Evolutionary conservation across 768 basidiomycete species (phyloP).

Genomic region (Tremella yokohamensis): DNA sequence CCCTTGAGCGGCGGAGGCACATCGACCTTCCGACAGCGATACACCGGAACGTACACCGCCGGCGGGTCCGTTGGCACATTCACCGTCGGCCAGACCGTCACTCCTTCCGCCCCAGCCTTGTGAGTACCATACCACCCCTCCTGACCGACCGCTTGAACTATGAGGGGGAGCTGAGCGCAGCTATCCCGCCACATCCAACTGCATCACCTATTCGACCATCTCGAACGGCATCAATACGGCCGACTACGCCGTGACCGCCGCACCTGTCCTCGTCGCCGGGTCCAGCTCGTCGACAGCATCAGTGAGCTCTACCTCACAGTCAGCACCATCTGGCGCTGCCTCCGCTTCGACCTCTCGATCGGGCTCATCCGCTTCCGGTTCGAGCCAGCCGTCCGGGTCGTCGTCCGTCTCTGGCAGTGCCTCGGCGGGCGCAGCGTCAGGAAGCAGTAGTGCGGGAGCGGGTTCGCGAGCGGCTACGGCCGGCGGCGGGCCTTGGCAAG

Average conservation of each 20-base stretch:
- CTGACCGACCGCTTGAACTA: too few relatives aligned
- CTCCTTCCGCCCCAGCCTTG: conserved; percentile 50
- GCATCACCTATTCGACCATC: conserved; percentile 49
- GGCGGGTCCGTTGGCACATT: conserved; percentile 33
- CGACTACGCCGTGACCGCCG: conserved; percentile 51
- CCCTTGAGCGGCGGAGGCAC: conserved; percentile 46
- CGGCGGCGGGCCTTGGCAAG: too few relatives aligned
- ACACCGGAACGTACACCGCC: conserved; percentile 51
- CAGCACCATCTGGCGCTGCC: not conserved
- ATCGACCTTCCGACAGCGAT: conserved; percentile 52
- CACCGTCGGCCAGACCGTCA: conserved; percentile 51
- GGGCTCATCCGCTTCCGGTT: conserved; percentile 13
- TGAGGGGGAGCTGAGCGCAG: too few relatives aligned
- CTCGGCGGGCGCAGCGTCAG: too few relatives aligned
- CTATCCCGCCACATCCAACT: conserved; percentile 44
- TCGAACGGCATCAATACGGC: conserved; percentile 27
- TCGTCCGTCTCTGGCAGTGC: conserved; percentile 10
- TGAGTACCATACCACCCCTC: too few relatives aligned
- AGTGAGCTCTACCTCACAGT: conserved; percentile 9
- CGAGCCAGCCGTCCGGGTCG: conserved; percentile 20
- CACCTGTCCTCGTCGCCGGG: conserved; percentile 29
- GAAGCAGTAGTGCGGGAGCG: too few relatives aligned
- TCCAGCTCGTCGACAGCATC: conserved; percentile 4
- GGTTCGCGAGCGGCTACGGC: too few relatives aligned
- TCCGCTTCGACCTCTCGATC: conserved; percentile 13